Base-by-base conservation (phyloP, 2,329 filamentous ascomycete species). In the Colletotrichum spaethianum region DNA sequence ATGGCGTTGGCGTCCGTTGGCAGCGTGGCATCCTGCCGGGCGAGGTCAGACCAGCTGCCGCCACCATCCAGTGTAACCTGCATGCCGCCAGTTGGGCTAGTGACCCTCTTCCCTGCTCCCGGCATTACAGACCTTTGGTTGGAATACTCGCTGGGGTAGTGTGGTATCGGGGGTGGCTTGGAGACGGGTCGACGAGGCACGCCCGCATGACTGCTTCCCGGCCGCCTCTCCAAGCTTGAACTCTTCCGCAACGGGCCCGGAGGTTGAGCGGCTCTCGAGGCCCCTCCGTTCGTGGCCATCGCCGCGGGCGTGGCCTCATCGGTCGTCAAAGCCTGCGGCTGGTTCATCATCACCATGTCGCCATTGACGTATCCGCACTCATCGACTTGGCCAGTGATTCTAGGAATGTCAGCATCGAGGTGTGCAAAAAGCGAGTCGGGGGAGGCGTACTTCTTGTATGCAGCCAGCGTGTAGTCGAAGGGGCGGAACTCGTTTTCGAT, bases 401-500 rank as follows among this genome's bases (percentile, higher is more conserved):
- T 73, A 11, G 14, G 38, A 7, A 3, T 18, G 36, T 73, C 48
- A 76, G 75, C 73, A 74, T 16, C 6, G 40, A 16, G 9, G 14
- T 3, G 4, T 9, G 33, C 23, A 18, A 23, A 18, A 38, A 16
- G 11, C 5, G 20, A 40, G 33, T 4, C 5, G 26, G 33, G n/a
- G 9, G 20, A 4, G 7, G 77, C 90, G 75, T 86, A 94, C 89
- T 92, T 92, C 78, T 92, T 91, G 78, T 95, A 96, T 4, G 91
- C 93, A 26, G 94, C 91, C 3, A 92, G 84, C 0, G 95, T 98
- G 82, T 99, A 99, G 81, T 99, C 96, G 80, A 98, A 99, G 0
- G 95, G 94, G 80, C 93, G 92, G 79, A 98, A 99, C 78, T 98
- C 93, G 5, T 90, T 93, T 82, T 99, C 96, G 73, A 99, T 98